Conservation (phyloP, 192 early-diverging fungal species). For the Mortierella claussenii region DNA sequence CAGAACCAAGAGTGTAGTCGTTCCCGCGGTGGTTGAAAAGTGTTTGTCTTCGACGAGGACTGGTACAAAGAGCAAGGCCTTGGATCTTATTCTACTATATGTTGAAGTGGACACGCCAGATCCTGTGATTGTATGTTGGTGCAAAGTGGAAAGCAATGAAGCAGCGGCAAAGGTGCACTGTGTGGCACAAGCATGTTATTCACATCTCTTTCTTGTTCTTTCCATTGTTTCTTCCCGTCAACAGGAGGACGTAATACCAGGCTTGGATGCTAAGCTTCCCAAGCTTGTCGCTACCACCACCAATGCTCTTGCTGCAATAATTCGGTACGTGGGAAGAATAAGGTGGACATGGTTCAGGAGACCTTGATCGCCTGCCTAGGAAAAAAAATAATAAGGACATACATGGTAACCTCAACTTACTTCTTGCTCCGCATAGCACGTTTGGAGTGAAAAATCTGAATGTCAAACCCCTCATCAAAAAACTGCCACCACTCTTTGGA, state of each 20-base stretch:
- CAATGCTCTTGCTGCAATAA: slow-evolving; percentile 65
- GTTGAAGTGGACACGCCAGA: slow-evolving; percentile 89
- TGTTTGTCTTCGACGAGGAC: slow-evolving; percentile 85
- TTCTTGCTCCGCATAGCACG: slow-evolving; percentile 43
- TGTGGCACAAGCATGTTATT: slow-evolving; percentile 1
- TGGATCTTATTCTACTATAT: slow-evolving; percentile 86
- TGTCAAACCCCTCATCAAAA: slow-evolving; percentile 88
- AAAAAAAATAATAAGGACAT: not conserved
- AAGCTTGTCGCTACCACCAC: slow-evolving; percentile 88
- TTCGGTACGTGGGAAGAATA: slow-evolving; percentile 54
- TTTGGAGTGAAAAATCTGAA: slow-evolving; percentile 86
- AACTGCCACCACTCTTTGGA: slow-evolving; percentile 88
- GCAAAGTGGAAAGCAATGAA: not conserved
- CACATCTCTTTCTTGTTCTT: not conserved
- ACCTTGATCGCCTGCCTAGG: not conserved
- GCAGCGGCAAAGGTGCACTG: not conserved
- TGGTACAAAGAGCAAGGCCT: slow-evolving; percentile 78
- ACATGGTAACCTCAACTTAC: slow-evolving; percentile 1
- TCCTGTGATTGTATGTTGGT: slow-evolving; percentile 82
- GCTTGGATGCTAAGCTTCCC: slow-evolving; percentile 89
- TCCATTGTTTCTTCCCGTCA: not conserved
- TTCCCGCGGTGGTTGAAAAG: slow-evolving; percentile 87
- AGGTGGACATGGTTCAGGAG: not conserved
- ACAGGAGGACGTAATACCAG: slow-evolving; percentile 80
- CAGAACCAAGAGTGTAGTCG: slow-evolving; percentile 74